Percentiles rank a stretch among this genome's conserved stretches.
Evolutionary conservation across 352 stramenopile genomes (phyloP).

Genomic region (Plasmopara viticola): DNA sequence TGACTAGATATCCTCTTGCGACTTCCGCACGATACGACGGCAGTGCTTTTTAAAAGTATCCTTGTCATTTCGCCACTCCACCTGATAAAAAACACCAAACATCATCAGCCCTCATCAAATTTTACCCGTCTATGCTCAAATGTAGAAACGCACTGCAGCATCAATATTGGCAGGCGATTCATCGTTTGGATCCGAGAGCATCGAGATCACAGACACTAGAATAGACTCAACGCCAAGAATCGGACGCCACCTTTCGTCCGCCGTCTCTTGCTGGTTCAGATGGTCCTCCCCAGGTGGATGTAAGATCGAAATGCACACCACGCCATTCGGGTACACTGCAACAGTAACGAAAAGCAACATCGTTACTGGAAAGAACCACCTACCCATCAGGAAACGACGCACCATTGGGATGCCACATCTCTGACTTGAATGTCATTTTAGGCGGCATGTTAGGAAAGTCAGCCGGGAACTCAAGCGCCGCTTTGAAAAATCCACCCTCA

Average conservation of each 20-base stretch:
- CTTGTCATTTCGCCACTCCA: constrained; percentile 89
- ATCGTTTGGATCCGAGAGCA: constrained; percentile 99
- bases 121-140: background rate
- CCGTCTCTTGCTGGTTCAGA: constrained; percentile 96
- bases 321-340: constrained; percentile 95
- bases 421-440: constrained; percentile 97
- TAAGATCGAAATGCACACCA: constrained; percentile 99
- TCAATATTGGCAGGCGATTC: constrained; percentile 99
- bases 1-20: constrained; percentile 88
- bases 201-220: constrained; percentile 96
- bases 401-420: constrained; percentile 99
- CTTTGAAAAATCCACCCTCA: constrained; percentile 98
- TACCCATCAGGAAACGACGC: constrained; percentile 6
- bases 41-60: constrained; percentile 92
- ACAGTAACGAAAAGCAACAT: background rate
- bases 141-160: constrained; percentile 83
- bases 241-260: constrained; percentile 97
- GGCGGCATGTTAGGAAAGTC: constrained; percentile 99
- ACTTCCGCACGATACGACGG: constrained; percentile 87
- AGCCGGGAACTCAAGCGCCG: constrained; percentile 92
- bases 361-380: background rate
- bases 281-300: constrained; percentile 97
- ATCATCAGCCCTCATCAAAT: constrained; percentile 1
- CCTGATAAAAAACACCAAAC: constrained; percentile 29
- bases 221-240: constrained; percentile 96